Percentiles rank a stretch among this genome's conserved stretches.
phyloP scores from a whole-genome alignment of 2,329 filamentous ascomycete species.

The Cercospora janseana region DNA sequence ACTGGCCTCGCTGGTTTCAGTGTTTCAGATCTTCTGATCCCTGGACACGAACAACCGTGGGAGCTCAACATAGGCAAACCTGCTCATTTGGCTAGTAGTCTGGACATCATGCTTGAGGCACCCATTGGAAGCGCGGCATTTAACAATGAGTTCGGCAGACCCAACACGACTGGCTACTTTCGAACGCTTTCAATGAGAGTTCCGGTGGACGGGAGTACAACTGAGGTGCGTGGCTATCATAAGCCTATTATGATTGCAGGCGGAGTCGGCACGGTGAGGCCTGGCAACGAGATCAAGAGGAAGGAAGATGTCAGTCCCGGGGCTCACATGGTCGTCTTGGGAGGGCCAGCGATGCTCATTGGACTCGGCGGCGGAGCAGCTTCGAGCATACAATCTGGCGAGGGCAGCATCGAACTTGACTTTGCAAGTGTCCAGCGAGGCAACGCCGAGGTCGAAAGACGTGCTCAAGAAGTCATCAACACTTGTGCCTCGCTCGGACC shows the following conservation, averaged over 20 bases:
- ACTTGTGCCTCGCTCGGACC: constrained; percentile 81
- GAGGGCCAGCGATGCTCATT: constrained; percentile 96
- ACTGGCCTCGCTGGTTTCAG: constrained; percentile 89
- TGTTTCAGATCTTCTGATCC: constrained; percentile 91
- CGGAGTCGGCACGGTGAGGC: constrained; percentile 86
- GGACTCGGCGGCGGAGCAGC: constrained; percentile 93
- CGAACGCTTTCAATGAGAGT: constrained; percentile 77
- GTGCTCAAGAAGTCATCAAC: constrained; percentile 98
- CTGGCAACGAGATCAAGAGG: constrained; percentile 85
- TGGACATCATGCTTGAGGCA: constrained; percentile 97
- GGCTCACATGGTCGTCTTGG: constrained; percentile 88
- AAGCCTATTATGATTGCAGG: constrained; percentile 99
- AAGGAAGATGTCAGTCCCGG: constrained; percentile 75
- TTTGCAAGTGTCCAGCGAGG: constrained; percentile 97
- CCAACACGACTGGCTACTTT: constrained; percentile 86
- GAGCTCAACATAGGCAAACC: constrained; percentile 88
- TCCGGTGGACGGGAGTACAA: constrained; percentile 57
- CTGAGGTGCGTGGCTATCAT: constrained; percentile 85
- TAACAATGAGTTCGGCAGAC: constrained; percentile 96
- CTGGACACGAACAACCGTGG: constrained; percentile 79
- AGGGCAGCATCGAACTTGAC: constrained; percentile 87
- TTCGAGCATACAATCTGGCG: constrained; percentile 82
- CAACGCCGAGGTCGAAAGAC: constrained; percentile 92
- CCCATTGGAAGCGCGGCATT: constrained; percentile 93
- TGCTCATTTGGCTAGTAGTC: constrained; percentile 83